Percentiles rank a stretch among this genome's conserved stretches.
Conservation (phyloP, 2,329 filamentous ascomycete genomes). For the Colletotrichum tofieldiae region DNA sequence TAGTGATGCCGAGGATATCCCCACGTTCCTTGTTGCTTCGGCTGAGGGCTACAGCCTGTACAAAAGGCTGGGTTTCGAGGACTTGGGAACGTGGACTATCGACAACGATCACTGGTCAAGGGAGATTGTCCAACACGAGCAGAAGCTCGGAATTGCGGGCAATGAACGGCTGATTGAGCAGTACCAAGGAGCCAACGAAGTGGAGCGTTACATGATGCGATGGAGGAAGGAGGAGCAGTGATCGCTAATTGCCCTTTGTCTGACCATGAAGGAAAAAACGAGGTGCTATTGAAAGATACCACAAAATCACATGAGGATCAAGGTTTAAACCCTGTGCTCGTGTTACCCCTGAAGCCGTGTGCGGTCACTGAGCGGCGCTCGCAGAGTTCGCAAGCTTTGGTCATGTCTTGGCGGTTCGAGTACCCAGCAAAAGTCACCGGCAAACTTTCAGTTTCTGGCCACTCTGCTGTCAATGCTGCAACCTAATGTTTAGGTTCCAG, state of each 20-base stretch:
- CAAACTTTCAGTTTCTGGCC: neutral
- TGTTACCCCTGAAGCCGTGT: neutral
- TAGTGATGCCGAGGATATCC: constrained; percentile 37
- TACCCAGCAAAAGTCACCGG: neutral
- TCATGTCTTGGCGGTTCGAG: neutral
- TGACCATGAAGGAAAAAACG: neutral
- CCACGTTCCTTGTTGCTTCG: constrained; percentile 45
- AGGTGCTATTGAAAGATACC: neutral
- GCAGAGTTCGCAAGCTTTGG: neutral
- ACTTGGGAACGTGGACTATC: constrained; percentile 43
- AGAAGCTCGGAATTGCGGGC: constrained; percentile 30
- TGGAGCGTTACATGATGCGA: constrained; percentile 44
- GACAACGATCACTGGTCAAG: constrained; percentile 44
- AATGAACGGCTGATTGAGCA: constrained; percentile 32
- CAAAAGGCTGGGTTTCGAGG: constrained; percentile 42
- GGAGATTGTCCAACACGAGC: constrained; percentile 34
- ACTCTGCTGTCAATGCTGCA: neutral
- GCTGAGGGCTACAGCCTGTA: constrained; percentile 45
- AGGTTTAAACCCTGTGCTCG: neutral
- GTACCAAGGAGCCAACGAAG: constrained; percentile 44
- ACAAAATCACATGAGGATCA: neutral
- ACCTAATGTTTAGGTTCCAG: neutral
- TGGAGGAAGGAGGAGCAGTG: neutral
- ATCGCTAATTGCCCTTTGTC: neutral
- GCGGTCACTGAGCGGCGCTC: too few species aligned